Conservation (phyloP, 148 eudicot species). For the Persicaria maculosa region DNA sequence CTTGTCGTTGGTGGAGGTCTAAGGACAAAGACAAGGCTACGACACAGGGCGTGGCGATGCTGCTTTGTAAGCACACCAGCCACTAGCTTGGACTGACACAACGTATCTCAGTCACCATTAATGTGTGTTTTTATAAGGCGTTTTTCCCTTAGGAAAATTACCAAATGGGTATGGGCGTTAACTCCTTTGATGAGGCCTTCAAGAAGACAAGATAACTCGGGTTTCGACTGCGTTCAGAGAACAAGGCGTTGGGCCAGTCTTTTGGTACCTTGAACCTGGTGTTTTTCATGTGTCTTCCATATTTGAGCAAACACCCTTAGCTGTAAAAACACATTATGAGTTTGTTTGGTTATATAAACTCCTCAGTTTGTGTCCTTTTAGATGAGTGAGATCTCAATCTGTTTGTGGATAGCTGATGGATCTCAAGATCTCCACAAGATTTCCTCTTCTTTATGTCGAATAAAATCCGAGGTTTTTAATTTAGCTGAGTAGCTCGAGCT, state of each 20-base stretch:
- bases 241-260: constrained; percentile 33
- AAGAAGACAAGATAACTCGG: constrained; percentile 36
- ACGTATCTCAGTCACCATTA: constrained; percentile 45
- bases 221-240: constrained; percentile 43
- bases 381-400: constrained; percentile 2
- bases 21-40: constrained; percentile 12
- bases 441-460: constrained; percentile 35
- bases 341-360: constrained; percentile 14
- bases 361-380: constrained; percentile 38
- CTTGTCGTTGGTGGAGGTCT: background rate
- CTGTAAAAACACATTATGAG: constrained; percentile 53
- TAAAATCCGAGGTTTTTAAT: too few relatives aligned
- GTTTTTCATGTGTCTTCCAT: constrained; percentile 33
- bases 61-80: background rate
- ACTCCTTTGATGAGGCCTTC: constrained; percentile 13
- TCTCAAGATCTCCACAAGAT: constrained; percentile 28
- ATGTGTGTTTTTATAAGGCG: constrained; percentile 2
- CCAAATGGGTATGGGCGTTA: constrained; percentile 61
- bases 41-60: constrained; percentile 6
- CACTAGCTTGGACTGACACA: background rate
- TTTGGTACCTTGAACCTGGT: constrained; percentile 70
- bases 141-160: constrained; percentile 10
- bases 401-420: constrained; percentile 16
- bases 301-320: constrained; percentile 52
- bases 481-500: too few relatives aligned